phyloP scores from a whole-genome alignment of 2,329 filamentous ascomycete genomes.

The Pseudonectria buxi region DNA sequence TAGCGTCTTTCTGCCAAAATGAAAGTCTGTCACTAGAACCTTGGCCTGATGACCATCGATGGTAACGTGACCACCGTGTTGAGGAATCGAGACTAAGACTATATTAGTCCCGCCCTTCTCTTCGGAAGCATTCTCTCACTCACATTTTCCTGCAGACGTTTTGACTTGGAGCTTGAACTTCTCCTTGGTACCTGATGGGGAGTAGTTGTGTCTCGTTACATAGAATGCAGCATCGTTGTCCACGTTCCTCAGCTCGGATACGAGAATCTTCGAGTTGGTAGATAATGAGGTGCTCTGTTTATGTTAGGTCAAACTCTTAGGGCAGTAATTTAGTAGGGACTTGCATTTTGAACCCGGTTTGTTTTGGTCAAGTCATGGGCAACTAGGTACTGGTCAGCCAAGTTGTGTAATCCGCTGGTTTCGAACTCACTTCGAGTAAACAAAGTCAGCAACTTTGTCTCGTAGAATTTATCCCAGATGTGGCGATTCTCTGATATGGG shows the following conservation, averaged over 20 bases:
- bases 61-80: constrained; percentile 38
- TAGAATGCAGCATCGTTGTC: constrained; percentile 53
- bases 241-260: constrained; percentile 52
- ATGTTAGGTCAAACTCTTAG: no score
- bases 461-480: constrained; percentile 54
- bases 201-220: constrained; percentile 47
- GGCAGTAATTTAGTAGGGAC: background rate
- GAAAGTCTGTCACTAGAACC: constrained; percentile 54
- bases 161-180: constrained; percentile 48
- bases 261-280: constrained; percentile 43
- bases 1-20: constrained; percentile 42
- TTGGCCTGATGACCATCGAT: constrained; percentile 57
- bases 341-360: constrained; percentile 35
- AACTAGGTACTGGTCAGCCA: constrained; percentile 19
- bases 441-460: constrained; percentile 54
- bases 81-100: constrained; percentile 41
- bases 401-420: no score
- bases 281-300: constrained; percentile 36
- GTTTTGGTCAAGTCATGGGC: constrained; percentile 51
- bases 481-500: constrained; percentile 53
- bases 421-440: constrained; percentile 40
- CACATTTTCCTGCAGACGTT: constrained; percentile 44
- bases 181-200: constrained; percentile 43
- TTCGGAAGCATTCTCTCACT: no score
- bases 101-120: no score